Conservation (phyloP, 164 flowering plant species). For the Litsea cubeba region DNA sequence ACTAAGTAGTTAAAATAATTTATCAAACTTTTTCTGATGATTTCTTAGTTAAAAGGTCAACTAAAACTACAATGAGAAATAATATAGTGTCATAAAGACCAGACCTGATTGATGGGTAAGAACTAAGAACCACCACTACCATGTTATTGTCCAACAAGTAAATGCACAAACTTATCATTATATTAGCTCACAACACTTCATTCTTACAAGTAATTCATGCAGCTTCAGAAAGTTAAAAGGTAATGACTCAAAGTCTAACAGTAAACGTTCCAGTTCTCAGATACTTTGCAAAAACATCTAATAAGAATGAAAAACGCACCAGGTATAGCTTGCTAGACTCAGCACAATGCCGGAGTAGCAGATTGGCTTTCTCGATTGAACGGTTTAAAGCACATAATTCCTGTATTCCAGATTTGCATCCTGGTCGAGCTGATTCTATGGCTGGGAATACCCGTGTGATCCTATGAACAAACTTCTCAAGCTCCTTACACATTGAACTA, state of each 20-base stretch:
- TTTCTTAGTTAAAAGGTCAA: too few species aligned
- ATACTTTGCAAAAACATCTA: not conserved
- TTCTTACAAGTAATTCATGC: not conserved
- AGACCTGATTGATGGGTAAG: too few species aligned
- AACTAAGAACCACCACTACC: too few species aligned
- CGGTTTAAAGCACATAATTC: constrained; percentile 39
- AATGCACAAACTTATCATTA: too few species aligned
- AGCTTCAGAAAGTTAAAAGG: not conserved
- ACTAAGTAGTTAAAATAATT: too few species aligned
- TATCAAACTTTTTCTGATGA: not conserved
- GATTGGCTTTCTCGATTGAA: constrained; percentile 47
- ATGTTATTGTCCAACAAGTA: too few species aligned
- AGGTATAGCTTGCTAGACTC: constrained; percentile 63
- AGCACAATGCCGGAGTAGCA: constrained; percentile 46
- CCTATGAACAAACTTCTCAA: constrained; percentile 29
- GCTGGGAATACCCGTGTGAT: constrained; percentile 30
- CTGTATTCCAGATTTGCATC: constrained; percentile 41
- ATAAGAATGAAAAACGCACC: constrained; percentile 29
- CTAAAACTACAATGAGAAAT: not conserved
- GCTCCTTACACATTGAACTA: constrained; percentile 36
- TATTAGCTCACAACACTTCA: too few species aligned
- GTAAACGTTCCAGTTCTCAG: not conserved
- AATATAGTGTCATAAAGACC: too few species aligned
- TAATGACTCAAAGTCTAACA: not conserved
- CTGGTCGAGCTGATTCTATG: constrained; percentile 54